Evolutionary conservation across 2,329 filamentous ascomycete species (phyloP), one percentile per base, ranked within the genome.

Genomic region (Aquanectria penicillioides): DNA sequence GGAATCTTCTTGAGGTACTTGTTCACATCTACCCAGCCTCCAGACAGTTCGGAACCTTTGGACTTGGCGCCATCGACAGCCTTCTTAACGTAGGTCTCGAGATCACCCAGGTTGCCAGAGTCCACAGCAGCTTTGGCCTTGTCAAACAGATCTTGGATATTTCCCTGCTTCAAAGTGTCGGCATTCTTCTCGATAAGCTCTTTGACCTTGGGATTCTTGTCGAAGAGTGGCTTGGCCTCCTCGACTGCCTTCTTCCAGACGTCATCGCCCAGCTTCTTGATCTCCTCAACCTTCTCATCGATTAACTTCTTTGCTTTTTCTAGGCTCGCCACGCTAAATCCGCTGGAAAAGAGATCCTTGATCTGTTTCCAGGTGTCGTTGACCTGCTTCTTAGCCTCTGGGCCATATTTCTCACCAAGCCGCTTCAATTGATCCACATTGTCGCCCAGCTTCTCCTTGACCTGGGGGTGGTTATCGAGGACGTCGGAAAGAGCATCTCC

Each of bases 171-270:
- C 44, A 94, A 76, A 0, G 82, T 75, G 54, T 90, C 87, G 41
- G 83, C 81, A 74, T 94, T 93, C 70, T 90, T 80, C 78, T 92
- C 89, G 2, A 93, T 72, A 0, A 92, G 73, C 74, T 92, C 81
- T 80, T 92, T 93, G 57, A 91, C 77, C 77, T 91, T 80, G n/a
- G 90, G 89, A 74, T 86, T 91, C 81, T 92, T 92, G 66, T 93
- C 89, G 1, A 93, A 81, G 58, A 87, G 85, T 0, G 90, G 89
- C 79, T 90, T 87, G 29, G 86, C 87, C 74, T 91, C 81, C 75
- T 93, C 87, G 41, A 91, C 71, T 0, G 86, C 89, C 78, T 91
- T 89, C 64, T 87, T 80, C 88, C 88, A 93, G 0, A 87, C 86
- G 74, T 92, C 82, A 34, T 93, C 89, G 18, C 89, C 89, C 2